A percentile compares a stretch with the other conserved stretches of the same genome.
Conservation (phyloP, 495 filamentous ascomycete genomes). For the Articulospora tetracladia region DNA sequence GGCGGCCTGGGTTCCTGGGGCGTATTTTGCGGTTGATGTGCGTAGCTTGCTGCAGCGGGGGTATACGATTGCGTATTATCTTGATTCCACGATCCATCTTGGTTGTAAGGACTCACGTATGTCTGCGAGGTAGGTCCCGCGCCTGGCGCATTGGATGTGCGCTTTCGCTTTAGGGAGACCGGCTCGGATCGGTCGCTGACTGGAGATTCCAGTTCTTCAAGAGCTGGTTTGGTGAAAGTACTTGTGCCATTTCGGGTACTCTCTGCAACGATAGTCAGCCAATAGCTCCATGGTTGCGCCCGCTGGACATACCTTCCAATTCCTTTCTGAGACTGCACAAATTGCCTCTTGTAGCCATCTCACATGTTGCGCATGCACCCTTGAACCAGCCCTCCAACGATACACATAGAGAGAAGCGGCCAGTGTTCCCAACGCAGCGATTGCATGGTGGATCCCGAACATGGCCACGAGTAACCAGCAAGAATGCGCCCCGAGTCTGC, state of each 20-base stretch:
- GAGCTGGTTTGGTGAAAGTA: not conserved
- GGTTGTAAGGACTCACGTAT: not conserved
- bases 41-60: not conserved
- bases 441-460: conserved; percentile 14
- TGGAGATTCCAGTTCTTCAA: not conserved
- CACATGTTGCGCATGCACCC: conserved; percentile 22
- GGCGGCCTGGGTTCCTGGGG: not conserved
- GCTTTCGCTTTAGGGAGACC: conserved; percentile 4
- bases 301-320: not conserved
- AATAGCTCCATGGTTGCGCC: not conserved
- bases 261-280: not conserved
- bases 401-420: conserved; percentile 18
- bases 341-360: conserved; percentile 21
- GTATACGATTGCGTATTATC: not conserved
- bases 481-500: conserved; percentile 19
- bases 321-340: conserved; percentile 16
- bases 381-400: conserved; percentile 16
- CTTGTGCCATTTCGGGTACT: not conserved
- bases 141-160: not conserved
- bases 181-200: not conserved
- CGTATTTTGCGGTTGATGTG: not conserved
- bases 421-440: conserved; percentile 10
- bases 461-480: conserved; percentile 12
- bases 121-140: not conserved
- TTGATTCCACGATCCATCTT: not conserved